Evolutionary conservation across 495 filamentous ascomycete species (phyloP).

Genomic region (Penicillium soppii): DNA sequence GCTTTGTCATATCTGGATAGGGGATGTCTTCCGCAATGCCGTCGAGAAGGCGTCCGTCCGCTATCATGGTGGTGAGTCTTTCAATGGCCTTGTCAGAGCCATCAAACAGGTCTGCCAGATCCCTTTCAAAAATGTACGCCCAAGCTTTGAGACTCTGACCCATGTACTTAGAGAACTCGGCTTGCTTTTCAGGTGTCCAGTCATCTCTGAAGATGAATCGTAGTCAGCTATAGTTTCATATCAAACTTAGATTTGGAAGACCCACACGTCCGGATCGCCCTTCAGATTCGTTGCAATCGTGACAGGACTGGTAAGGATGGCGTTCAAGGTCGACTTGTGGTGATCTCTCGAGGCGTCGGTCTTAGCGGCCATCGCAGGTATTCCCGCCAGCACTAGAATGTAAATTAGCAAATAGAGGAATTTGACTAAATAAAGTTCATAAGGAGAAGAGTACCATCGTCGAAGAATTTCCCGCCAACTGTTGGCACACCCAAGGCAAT

Average conservation of each 20-base stretch:
- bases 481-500: slow-evolving; percentile 20
- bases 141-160: slow-evolving; percentile 9
- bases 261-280: not conserved
- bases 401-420: not conserved
- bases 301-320: not conserved
- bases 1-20: not conserved
- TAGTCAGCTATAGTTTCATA: not conserved
- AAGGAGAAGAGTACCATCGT: not conserved
- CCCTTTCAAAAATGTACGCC: not conserved
- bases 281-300: not conserved
- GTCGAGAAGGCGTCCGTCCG: not conserved
- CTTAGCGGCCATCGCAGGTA: not conserved
- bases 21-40: not conserved
- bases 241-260: not conserved
- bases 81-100: not conserved
- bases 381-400: not conserved
- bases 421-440: not conserved
- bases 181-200: not conserved
- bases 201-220: not conserved
- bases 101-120: not conserved
- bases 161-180: slow-evolving; percentile 2
- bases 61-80: not conserved
- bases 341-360: not conserved
- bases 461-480: slow-evolving; percentile 23
- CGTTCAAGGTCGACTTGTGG: not conserved